Base-by-base conservation (phyloP, 2,329 filamentous ascomycete species). In the Colletotrichum eleusines region DNA sequence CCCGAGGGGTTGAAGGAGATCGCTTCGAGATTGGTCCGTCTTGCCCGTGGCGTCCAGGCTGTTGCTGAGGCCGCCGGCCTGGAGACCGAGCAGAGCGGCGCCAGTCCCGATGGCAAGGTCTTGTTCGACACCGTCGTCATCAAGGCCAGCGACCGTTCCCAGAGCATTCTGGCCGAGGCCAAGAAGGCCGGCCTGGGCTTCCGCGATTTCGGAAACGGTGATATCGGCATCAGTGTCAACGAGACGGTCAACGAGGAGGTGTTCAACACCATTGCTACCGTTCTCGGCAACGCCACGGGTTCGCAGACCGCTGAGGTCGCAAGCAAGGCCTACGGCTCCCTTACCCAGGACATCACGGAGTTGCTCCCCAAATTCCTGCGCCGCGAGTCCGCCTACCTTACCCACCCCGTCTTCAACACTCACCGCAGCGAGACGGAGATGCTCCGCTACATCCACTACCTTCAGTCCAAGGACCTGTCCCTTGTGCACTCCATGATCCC, bases 401-500 rank as follows among this genome's bases (percentile, higher is more conserved):
- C 93, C 0, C 95, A 98, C 79, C 93, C 94, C 0, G 94, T 97
- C 33, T 98, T 98, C 88, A 98, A 98, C 85, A 91, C 91, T 1
- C 91, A 98, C 80, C 95, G 97, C 82, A 97, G 94, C 2, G 95
- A 98, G 83, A 98, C 95, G 0, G 94, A 98, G 81, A 88, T 98
- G 76, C 86, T 98, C 61, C 92, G 95, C 53, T 98, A 98, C 83
- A 97, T 98, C 76, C 88, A 95, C 78, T 94, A 97, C 79, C 86
- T 98, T 6, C 92, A 97, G 80, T 97, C 94, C 61, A 98, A 97
- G 84, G 95, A 98, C 79, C 84, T 98, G 18, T 98, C 95, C 1
- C 87, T 98, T 6, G 93, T 95, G 2, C 95, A 98, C 83, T 98
- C 95, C 20, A 98, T 98, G 95, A 98, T 98, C 72, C 94, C 95